Conservation (phyloP, 129 eudicot species). For the Tanacetum coccineum region DNA sequence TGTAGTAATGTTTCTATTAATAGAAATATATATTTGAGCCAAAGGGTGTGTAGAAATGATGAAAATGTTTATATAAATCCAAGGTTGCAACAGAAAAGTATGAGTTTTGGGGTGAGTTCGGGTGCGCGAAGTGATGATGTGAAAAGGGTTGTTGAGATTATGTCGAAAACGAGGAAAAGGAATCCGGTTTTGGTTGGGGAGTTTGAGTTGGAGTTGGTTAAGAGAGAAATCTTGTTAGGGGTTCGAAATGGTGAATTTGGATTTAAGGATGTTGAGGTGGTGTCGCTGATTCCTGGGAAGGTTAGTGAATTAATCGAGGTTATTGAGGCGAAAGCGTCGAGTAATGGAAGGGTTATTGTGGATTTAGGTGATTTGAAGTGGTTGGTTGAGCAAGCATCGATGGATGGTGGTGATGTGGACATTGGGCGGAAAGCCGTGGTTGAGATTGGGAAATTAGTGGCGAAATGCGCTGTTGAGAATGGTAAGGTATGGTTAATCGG, state of each 20-base stretch:
- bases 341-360: constrained; percentile 33
- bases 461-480: constrained; percentile 20
- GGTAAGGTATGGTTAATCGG: constrained; percentile 69
- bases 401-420: constrained; percentile 33
- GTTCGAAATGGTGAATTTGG: constrained; percentile 46
- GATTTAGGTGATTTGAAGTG: constrained; percentile 82
- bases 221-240: constrained; percentile 47
- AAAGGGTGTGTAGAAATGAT: constrained; percentile 23
- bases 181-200: constrained; percentile 85
- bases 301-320: constrained; percentile 44
- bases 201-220: constrained; percentile 43
- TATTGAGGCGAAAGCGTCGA: constrained; percentile 29
- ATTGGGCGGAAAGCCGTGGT: constrained; percentile 31
- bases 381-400: constrained; percentile 56
- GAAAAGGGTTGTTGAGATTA: constrained; percentile 51
- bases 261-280: constrained; percentile 38
- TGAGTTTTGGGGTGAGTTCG: constrained; percentile 13
- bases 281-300: constrained; percentile 32
- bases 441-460: constrained; percentile 53
- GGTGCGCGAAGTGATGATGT: constrained; percentile 50
- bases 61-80: constrained; percentile 55
- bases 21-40: constrained; percentile 35
- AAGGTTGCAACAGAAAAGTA: constrained; percentile 35
- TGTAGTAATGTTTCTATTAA: constrained; percentile 23
- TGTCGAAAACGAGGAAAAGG: constrained; percentile 47